Conservation (phyloP, 2,329 filamentous ascomycete species). For the Aspergillus transmontanensis region DNA sequence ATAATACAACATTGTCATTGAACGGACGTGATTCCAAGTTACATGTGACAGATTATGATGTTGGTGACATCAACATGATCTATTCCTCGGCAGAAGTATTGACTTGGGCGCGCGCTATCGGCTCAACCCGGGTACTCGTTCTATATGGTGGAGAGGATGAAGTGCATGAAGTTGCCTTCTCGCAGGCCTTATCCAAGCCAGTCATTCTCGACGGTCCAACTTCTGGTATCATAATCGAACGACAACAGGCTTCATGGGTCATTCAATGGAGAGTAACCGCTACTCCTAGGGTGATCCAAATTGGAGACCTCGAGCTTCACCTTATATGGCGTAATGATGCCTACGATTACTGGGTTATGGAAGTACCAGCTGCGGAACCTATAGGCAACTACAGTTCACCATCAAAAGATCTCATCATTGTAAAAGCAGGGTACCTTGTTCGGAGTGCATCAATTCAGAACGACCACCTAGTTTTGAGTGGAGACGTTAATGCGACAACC, state of each 20-base stretch:
- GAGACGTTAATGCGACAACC: slow-evolving; percentile 22
- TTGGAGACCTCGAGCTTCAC: slow-evolving; percentile 27
- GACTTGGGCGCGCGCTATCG: slow-evolving; percentile 9
- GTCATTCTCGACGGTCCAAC: background rate
- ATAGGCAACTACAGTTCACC: slow-evolving; percentile 26
- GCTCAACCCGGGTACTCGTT: slow-evolving; percentile 21
- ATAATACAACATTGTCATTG: background rate
- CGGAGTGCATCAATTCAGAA: slow-evolving; percentile 15
- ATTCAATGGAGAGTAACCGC: slow-evolving; percentile 19
- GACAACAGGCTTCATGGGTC: background rate
- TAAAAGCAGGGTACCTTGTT: slow-evolving; percentile 33
- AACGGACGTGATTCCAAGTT: slow-evolving; percentile 25
- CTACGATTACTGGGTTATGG: slow-evolving; percentile 34
- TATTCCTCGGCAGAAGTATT: slow-evolving; percentile 37
- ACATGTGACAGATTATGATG: slow-evolving; percentile 33
- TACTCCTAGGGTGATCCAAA: slow-evolving; percentile 19
- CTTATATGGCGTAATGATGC: slow-evolving; percentile 33
- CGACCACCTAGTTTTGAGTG: slow-evolving; percentile 7
- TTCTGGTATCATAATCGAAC: background rate
- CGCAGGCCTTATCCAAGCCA: slow-evolving; percentile 9
- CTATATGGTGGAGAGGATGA: slow-evolving; percentile 33
- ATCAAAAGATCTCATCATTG: slow-evolving; percentile 25
- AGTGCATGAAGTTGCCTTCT: slow-evolving; percentile 30
- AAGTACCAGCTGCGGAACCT: slow-evolving; percentile 23
- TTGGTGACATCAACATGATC: slow-evolving; percentile 29